Evolutionary conservation across 2,329 filamentous ascomycete genomes (phyloP).

Genomic region (Pezicula rhizophila): DNA sequence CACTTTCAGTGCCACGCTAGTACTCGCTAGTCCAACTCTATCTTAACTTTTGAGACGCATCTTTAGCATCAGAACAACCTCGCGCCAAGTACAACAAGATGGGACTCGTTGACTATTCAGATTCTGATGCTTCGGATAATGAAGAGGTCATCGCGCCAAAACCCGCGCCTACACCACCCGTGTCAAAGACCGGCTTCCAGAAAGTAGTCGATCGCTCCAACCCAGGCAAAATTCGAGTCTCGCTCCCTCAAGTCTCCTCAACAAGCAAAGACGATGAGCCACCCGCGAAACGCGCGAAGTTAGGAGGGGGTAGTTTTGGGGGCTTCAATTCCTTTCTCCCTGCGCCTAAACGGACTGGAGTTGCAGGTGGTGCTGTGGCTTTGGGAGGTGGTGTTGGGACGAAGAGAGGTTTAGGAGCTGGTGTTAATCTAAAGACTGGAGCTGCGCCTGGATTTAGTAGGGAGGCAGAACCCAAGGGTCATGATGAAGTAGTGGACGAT

Average conservation of each 20-base stretch:
- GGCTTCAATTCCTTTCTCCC: conserved; percentile 85
- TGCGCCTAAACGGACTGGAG: conserved; percentile 60
- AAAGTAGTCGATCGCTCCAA: conserved; percentile 79
- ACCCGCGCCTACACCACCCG: conserved; percentile 22
- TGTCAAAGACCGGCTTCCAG: conserved; percentile 58
- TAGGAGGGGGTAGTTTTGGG: conserved; percentile 53
- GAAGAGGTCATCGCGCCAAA: conserved; percentile 33
- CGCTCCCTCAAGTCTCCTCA: conserved; percentile 50
- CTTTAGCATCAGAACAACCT: conserved; percentile 1
- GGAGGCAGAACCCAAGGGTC: conserved; percentile 31
- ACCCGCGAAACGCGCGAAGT: conserved; percentile 66
- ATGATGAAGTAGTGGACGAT: conserved; percentile 19
- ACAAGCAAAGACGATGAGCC: conserved; percentile 41
- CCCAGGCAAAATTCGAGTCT: conserved; percentile 78
- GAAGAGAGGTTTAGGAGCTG: conserved; percentile 34
- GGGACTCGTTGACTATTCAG: conserved; percentile 65
- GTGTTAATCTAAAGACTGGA: conserved; percentile 75
- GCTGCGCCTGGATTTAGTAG: conserved; percentile 76
- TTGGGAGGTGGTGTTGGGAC: conserved; percentile 18
- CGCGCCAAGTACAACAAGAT: conserved; percentile 31
- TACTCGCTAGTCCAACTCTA: neutral
- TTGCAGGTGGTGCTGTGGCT: conserved; percentile 35
- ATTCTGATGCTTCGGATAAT: conserved; percentile 57
- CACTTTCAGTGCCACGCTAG: too few relatives aligned
- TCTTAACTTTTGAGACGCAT: neutral